Percentiles rank a stretch among this genome's conserved stretches.
Evolutionary conservation across 139 green algal genomes (phyloP).

Genomic region (Picochlorum sp.): DNA sequence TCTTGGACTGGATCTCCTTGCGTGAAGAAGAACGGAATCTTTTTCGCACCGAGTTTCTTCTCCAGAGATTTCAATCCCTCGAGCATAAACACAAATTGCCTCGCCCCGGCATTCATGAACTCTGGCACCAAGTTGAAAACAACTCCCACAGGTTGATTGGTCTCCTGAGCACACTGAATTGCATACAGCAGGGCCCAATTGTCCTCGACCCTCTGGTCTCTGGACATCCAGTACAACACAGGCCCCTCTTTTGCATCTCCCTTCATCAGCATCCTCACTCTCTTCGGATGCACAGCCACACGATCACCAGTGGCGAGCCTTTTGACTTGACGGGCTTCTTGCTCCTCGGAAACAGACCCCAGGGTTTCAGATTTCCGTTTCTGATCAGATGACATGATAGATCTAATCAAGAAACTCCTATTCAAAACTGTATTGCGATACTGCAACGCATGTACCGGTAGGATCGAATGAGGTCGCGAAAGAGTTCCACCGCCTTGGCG

Average conservation of each 20-base stretch:
- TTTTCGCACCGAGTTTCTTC: slow-evolving; percentile 22
- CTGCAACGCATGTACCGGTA: no score
- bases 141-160: slow-evolving; percentile 44
- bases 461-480: no score
- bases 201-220: slow-evolving; percentile 83
- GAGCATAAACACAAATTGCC: slow-evolving; percentile 88
- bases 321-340: no score
- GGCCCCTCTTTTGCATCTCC: slow-evolving; percentile 40
- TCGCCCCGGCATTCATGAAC: slow-evolving; percentile 61
- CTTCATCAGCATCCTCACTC: slow-evolving; percentile 42
- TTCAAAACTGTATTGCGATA: no score
- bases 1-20: slow-evolving; percentile 60
- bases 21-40: slow-evolving; percentile 73
- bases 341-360: no score
- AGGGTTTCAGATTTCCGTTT: no score
- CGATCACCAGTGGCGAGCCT: no score
- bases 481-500: no score
- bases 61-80: slow-evolving; percentile 58
- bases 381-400: no score
- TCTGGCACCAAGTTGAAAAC: slow-evolving; percentile 77
- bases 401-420: no score
- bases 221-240: slow-evolving; percentile 81
- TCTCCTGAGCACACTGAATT: slow-evolving; percentile 42
- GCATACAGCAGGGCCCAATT: slow-evolving; percentile 95
- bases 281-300: slow-evolving; percentile 47